These are phyloP conservation scores for Phytophthora foliorum DNA, from an alignment of 352 stramenopile genomes.

Conservation along the genomic window DNA sequence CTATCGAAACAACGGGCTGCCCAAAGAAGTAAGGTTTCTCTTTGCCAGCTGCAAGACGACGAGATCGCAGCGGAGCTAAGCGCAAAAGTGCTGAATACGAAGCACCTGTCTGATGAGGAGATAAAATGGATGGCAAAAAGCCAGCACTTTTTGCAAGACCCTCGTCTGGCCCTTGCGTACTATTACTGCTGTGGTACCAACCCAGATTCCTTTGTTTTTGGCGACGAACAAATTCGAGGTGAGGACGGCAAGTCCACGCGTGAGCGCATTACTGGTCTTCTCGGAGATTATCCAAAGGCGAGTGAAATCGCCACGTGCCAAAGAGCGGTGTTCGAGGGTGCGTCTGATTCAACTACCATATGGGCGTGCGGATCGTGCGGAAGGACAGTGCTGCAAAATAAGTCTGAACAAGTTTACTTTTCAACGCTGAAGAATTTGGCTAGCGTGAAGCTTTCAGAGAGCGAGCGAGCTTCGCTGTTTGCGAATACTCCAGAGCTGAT, in stretches of 20 bases:
- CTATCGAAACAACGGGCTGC: too few species aligned
- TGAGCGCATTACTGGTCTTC: background rate
- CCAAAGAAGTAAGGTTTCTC: too few species aligned
- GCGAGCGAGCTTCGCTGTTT: background rate
- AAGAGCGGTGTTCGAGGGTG: background rate
- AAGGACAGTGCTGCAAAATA: background rate
- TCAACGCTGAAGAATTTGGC: background rate
- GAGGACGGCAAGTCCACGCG: background rate
- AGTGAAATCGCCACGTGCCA: constrained; percentile 7
- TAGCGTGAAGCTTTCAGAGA: background rate
- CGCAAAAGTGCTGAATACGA: too few species aligned
- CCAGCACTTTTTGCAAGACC: constrained; percentile 24
- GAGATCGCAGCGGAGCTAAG: too few species aligned
- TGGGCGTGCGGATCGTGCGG: constrained; percentile 18
- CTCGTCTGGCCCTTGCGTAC: constrained; percentile 20
- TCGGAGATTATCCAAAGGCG: constrained; percentile 8
- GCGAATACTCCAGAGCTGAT: background rate
- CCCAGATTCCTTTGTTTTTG: constrained; percentile 16
- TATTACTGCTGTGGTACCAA: constrained; percentile 28
- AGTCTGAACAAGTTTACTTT: constrained; percentile 10
- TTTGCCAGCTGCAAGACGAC: too few species aligned
- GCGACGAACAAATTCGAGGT: constrained; percentile 17
- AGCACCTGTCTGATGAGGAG: background rate
- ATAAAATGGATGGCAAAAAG: constrained; percentile 9
- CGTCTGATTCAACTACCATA: constrained; percentile 1